Conservation (phyloP, 306 rosid species). For the cucumber (Cucumis sativus) region DNA sequence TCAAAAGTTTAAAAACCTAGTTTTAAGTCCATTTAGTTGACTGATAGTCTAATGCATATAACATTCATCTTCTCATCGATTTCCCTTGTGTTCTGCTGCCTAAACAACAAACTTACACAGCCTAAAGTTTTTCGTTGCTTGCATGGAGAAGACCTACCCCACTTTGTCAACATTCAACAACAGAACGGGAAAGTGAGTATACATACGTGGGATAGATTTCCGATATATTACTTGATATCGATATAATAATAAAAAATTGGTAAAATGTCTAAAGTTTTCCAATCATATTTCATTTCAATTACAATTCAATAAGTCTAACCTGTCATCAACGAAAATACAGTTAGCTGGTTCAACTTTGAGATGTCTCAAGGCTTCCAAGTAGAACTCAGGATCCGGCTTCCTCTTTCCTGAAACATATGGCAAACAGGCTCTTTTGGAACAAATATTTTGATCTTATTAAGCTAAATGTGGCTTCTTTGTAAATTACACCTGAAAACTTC, state of each 20-base stretch:
- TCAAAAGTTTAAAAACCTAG: neutral
- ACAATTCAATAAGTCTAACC: slow-evolving; percentile 28
- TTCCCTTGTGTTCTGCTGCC: neutral
- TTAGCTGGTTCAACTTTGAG: slow-evolving; percentile 52
- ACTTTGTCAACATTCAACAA: neutral
- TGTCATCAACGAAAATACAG: slow-evolving; percentile 81
- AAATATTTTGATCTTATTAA: too few species aligned
- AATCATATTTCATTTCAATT: neutral
- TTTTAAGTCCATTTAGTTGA: neutral
- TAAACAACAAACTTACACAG: neutral
- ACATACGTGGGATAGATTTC: neutral
- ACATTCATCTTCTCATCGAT: neutral
- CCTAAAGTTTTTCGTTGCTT: neutral
- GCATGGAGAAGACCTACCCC: neutral
- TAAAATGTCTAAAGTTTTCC: neutral
- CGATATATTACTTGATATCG: neutral
- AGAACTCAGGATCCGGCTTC: slow-evolving; percentile 79
- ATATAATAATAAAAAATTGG: neutral
- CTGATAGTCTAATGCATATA: neutral
- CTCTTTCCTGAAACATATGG: slow-evolving; percentile 65
- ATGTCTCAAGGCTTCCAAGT: slow-evolving; percentile 45
- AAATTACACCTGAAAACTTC: too few species aligned
- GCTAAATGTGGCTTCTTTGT: too few species aligned
- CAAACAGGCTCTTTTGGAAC: neutral
- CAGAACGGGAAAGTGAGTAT: neutral